Percentiles rank a stretch among this genome's conserved stretches.
Conservation (phyloP, 148 eudicot species). For the Dianthus caryophyllus region DNA sequence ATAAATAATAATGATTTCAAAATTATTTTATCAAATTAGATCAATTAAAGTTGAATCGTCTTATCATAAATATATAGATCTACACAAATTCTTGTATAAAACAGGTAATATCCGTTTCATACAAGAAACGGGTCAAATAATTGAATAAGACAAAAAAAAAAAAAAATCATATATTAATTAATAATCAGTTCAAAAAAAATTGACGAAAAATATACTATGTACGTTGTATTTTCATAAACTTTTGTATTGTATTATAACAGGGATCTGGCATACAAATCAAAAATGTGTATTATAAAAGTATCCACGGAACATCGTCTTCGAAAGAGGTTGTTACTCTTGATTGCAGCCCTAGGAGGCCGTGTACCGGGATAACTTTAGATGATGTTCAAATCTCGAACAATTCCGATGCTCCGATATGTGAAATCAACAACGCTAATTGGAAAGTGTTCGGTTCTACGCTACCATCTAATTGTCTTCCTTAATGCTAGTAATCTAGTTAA, state of each 20-base stretch:
- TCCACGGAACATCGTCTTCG: conserved; percentile 46
- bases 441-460: conserved; percentile 23
- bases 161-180: too few relatives aligned
- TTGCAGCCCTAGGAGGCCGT: conserved; percentile 51
- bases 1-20: background rate
- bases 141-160: too few relatives aligned
- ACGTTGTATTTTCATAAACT: too few relatives aligned
- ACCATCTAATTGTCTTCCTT: conserved; percentile 29
- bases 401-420: conserved; percentile 20
- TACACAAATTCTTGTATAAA: too few relatives aligned
- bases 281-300: conserved; percentile 33
- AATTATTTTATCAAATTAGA: too few relatives aligned
- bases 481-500: background rate
- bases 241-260: conserved; percentile 22
- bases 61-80: too few relatives aligned
- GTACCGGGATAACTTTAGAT: conserved; percentile 37
- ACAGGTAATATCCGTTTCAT: too few relatives aligned
- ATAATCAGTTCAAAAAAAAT: too few relatives aligned
- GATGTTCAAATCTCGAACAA: conserved; percentile 34
- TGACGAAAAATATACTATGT: too few relatives aligned
- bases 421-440: conserved; percentile 31
- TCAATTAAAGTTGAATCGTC: too few relatives aligned
- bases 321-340: conserved; percentile 34
- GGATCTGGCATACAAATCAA: conserved; percentile 52
- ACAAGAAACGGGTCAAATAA: too few relatives aligned